phyloP scores from a whole-genome alignment of 208 protist genomes.

The Entamoeba histolytica region DNA sequence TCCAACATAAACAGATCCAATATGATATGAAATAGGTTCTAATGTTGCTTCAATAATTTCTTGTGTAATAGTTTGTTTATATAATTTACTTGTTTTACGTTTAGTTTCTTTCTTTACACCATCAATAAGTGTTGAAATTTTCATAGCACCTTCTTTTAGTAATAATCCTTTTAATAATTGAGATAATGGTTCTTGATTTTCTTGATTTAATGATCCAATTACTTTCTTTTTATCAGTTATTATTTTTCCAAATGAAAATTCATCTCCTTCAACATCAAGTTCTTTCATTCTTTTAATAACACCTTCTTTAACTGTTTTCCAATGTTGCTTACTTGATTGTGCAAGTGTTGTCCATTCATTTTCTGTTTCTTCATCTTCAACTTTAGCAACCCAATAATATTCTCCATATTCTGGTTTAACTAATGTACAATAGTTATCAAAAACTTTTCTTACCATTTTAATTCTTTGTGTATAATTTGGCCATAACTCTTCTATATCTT shows the following conservation, averaged over 20 bases:
- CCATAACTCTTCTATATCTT: not conserved
- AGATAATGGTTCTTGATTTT: not conserved
- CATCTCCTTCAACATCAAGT: not conserved
- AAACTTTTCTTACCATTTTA: not conserved
- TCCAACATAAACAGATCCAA: not conserved
- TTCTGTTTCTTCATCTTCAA: not conserved
- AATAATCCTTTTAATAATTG: not conserved
- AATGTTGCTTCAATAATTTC: not conserved
- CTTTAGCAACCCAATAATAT: not conserved
- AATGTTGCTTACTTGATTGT: not conserved
- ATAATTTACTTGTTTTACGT: not conserved
- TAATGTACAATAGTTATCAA: not conserved
- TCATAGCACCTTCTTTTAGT: not conserved
- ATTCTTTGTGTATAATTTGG: not conserved
- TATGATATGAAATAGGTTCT: not conserved
- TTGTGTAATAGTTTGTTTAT: not conserved
- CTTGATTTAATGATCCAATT: not conserved
- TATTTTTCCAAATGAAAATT: not conserved
- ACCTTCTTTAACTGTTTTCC: not conserved
- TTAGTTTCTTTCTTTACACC: not conserved
- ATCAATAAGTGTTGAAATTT: not conserved
- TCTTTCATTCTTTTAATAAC: not conserved
- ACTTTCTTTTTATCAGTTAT: too few species aligned
- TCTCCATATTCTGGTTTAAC: not conserved
- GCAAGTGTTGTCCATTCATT: not conserved